A percentile compares a stretch with the other conserved stretches of the same genome.
Evolutionary conservation across 208 protist genomes (phyloP).

Genomic region (Leishmania martiniquensis): DNA sequence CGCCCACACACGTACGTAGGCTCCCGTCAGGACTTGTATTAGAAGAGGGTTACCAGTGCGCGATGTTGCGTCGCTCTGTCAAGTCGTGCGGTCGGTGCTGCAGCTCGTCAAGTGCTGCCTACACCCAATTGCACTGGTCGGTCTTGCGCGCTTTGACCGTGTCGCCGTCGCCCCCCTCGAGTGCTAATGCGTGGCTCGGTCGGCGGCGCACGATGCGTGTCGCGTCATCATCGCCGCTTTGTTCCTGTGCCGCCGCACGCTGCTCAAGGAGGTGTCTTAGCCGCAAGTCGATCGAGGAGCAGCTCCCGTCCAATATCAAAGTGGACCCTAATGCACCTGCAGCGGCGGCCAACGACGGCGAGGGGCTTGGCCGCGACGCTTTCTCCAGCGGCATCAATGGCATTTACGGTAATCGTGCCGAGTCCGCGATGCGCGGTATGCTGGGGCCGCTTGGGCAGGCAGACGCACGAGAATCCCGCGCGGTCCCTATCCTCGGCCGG

Average conservation of each 20-base stretch:
- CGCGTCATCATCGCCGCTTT: not conserved
- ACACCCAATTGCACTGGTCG: not conserved
- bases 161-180: not conserved
- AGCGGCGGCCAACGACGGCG: slow-evolving; percentile 16
- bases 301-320: slow-evolving; percentile 44
- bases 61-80: slow-evolving; percentile 1
- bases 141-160: not conserved
- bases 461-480: slow-evolving; percentile 79
- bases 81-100: not conserved
- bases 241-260: not conserved
- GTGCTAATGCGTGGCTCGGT: not conserved
- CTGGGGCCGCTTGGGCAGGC: slow-evolving; percentile 77
- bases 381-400: slow-evolving; percentile 74
- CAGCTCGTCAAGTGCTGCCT: not conserved
- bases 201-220: not conserved
- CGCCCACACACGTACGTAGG: not conserved
- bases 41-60: not conserved
- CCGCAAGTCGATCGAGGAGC: slow-evolving; percentile 39
- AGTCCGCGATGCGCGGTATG: slow-evolving; percentile 85
- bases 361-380: slow-evolving; percentile 30
- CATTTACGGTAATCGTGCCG: slow-evolving; percentile 76
- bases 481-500: slow-evolving; percentile 78
- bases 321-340: slow-evolving; percentile 34
- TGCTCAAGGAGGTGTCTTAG: slow-evolving; percentile 9
- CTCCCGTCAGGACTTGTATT: not conserved